phyloP scores from a whole-genome alignment of 495 filamentous ascomycete species.

The Hyaloscypha bicolor region DNA sequence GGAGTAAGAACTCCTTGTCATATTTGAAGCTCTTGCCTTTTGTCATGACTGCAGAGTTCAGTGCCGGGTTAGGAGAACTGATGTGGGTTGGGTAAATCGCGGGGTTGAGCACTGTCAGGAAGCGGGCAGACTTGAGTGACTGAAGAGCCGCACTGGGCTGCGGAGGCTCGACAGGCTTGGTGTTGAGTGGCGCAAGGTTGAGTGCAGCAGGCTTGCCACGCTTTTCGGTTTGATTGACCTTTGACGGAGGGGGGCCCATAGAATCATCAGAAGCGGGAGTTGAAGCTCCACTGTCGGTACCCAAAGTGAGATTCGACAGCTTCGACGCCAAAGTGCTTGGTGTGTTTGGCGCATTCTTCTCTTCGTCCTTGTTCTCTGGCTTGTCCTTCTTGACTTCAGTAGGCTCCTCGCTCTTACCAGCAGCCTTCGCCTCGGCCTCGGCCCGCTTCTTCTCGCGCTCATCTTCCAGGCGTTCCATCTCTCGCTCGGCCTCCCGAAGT shows the following conservation, averaged over 20 bases:
- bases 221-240: constrained; percentile 54
- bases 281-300: constrained; percentile 40
- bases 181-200: constrained; percentile 75
- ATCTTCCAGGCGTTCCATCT: constrained; percentile 60
- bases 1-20: constrained; percentile 92
- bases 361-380: constrained; percentile 29
- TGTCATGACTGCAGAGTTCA: constrained; percentile 73
- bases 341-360: constrained; percentile 34
- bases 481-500: constrained; percentile 50
- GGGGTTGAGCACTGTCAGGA: constrained; percentile 57
- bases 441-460: constrained; percentile 52
- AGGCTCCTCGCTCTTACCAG: constrained; percentile 23
- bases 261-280: constrained; percentile 55
- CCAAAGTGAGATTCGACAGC: constrained; percentile 44
- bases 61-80: constrained; percentile 83
- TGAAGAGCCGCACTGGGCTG: constrained; percentile 92
- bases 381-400: constrained; percentile 35
- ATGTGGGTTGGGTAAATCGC: constrained; percentile 83
- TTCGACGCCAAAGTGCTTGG: constrained; percentile 45
- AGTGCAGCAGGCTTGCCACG: constrained; percentile 75
- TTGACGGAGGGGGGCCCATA: constrained; percentile 52
- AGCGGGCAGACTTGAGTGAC: constrained; percentile 83
- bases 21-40: constrained; percentile 88
- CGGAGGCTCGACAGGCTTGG: constrained; percentile 79
- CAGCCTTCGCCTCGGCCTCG: constrained; percentile 32